Conservation (phyloP, 2,329 filamentous ascomycete species). For the Penicillium sclerotigenum region DNA sequence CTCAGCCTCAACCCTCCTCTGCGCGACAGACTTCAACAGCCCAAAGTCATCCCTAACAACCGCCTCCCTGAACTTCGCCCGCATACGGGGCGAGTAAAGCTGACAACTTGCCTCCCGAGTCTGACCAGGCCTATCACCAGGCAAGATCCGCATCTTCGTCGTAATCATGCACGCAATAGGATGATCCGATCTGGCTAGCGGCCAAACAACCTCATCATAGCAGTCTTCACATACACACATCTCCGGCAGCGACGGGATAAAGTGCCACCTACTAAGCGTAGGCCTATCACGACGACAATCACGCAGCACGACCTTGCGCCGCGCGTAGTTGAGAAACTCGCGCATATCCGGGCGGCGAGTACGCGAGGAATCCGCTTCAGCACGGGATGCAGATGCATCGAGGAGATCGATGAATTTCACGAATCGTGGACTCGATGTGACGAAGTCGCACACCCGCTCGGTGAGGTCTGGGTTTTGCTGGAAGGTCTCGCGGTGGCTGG, state of each 20-base stretch:
- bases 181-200: slow-evolving; percentile 55
- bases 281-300: slow-evolving; percentile 67
- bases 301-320: slow-evolving; percentile 55
- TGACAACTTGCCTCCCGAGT: slow-evolving; percentile 60
- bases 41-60: slow-evolving; percentile 64
- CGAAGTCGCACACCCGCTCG: slow-evolving; percentile 65
- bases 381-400: slow-evolving; percentile 50
- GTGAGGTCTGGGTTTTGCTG: slow-evolving; percentile 44
- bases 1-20: slow-evolving; percentile 58
- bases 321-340: slow-evolving; percentile 62
- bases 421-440: slow-evolving; percentile 58
- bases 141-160: slow-evolving; percentile 56
- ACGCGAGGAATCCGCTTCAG: slow-evolving; percentile 29
- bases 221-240: slow-evolving; percentile 86
- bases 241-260: slow-evolving; percentile 69
- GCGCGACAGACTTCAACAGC: slow-evolving; percentile 61
- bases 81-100: slow-evolving; percentile 77
- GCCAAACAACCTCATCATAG: slow-evolving; percentile 75
- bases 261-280: slow-evolving; percentile 69
- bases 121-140: slow-evolving; percentile 45
- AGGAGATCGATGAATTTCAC: slow-evolving; percentile 56
- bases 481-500: slow-evolving; percentile 67
- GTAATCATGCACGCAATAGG: slow-evolving; percentile 65
- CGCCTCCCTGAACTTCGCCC: slow-evolving; percentile 65
- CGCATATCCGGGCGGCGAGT: slow-evolving; percentile 52